phyloP scores from a whole-genome alignment of 2,329 filamentous ascomycete species.

The Cryphonectria parasitica region DNA sequence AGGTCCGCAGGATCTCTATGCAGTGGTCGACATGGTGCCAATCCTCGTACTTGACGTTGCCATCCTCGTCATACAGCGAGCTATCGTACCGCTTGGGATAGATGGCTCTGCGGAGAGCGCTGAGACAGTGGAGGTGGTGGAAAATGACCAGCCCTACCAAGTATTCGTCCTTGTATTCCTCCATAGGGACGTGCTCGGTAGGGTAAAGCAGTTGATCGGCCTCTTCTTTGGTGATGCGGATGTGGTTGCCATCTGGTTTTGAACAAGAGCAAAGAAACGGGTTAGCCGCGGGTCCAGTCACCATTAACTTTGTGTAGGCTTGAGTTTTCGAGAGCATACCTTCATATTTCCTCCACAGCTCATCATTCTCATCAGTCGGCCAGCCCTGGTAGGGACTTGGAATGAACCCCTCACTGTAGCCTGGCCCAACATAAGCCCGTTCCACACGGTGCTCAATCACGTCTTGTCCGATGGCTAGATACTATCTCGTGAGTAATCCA shows the following conservation, averaged over 20 bases:
- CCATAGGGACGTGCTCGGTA: constrained; percentile 16
- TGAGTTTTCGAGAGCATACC: neutral
- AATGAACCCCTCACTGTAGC: constrained; percentile 8
- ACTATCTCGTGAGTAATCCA: neutral
- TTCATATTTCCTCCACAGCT: constrained; percentile 22
- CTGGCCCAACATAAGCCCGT: constrained; percentile 17
- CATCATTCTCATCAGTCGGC: constrained; percentile 19
- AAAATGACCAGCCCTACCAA: constrained; percentile 19
- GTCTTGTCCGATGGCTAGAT: constrained; percentile 16
- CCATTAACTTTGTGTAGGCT: neutral
- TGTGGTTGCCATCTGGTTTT: constrained; percentile 13
- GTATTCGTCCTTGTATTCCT: constrained; percentile 20
- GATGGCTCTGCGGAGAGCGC: constrained; percentile 12
- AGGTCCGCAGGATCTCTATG: constrained; percentile 15
- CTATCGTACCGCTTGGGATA: constrained; percentile 19
- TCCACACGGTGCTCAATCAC: constrained; percentile 16
- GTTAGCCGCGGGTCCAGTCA: constrained; percentile 26
- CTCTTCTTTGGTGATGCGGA: constrained; percentile 15
- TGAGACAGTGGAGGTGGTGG: constrained; percentile 22
- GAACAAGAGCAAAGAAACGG: neutral
- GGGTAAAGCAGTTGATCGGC: constrained; percentile 1
- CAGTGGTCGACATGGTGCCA: constrained; percentile 24
- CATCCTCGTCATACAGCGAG: constrained; percentile 14
- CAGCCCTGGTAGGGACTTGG: constrained; percentile 21
- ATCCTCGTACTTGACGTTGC: constrained; percentile 15